Percentiles rank a stretch among this genome's conserved stretches.
Evolutionary conservation across 805 yeast genomes (phyloP).

Genomic region (Yarrowia hollandica): DNA sequence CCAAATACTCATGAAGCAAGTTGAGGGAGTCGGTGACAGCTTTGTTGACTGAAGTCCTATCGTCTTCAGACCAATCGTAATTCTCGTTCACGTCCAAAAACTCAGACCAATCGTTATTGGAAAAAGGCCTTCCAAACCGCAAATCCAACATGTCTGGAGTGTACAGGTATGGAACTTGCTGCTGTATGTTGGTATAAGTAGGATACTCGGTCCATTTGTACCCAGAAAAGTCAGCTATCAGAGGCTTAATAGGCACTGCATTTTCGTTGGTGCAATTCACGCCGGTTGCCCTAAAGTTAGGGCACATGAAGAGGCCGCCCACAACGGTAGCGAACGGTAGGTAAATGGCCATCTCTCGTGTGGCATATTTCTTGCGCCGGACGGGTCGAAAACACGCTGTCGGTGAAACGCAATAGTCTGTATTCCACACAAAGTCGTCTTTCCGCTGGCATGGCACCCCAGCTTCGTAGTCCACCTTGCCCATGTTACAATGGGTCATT

Average conservation of each 20-base stretch:
- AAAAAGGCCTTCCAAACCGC: slow-evolving; percentile 33
- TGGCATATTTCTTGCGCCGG: slow-evolving; percentile 57
- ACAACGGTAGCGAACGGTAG: slow-evolving; percentile 57
- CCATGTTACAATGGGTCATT: slow-evolving; percentile 21
- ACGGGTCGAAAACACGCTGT: slow-evolving; percentile 56
- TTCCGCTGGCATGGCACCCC: slow-evolving; percentile 19
- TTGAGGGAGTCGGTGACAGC: slow-evolving; percentile 12
- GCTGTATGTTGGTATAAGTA: slow-evolving; percentile 12
- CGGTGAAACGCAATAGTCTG: slow-evolving; percentile 7
- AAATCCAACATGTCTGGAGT: slow-evolving; percentile 48
- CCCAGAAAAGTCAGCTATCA: slow-evolving; percentile 57
- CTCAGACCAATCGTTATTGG: slow-evolving; percentile 48
- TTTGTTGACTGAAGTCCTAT: slow-evolving; percentile 34
- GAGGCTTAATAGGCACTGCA: slow-evolving; percentile 52
- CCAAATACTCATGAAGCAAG: neutral
- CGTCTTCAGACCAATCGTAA: slow-evolving; percentile 47
- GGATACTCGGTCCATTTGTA: slow-evolving; percentile 47
- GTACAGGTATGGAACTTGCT: slow-evolving; percentile 58
- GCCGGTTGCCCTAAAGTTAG: slow-evolving; percentile 37
- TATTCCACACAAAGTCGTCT: slow-evolving; percentile 24
- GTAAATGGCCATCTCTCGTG: slow-evolving; percentile 48
- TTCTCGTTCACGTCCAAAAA: slow-evolving; percentile 53
- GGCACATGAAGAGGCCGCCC: slow-evolving; percentile 62
- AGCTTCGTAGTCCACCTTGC: slow-evolving; percentile 16
- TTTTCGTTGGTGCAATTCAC: slow-evolving; percentile 35